phyloP scores from a whole-genome alignment of 305 asterid genomes.

The Rubia tinctorum region DNA sequence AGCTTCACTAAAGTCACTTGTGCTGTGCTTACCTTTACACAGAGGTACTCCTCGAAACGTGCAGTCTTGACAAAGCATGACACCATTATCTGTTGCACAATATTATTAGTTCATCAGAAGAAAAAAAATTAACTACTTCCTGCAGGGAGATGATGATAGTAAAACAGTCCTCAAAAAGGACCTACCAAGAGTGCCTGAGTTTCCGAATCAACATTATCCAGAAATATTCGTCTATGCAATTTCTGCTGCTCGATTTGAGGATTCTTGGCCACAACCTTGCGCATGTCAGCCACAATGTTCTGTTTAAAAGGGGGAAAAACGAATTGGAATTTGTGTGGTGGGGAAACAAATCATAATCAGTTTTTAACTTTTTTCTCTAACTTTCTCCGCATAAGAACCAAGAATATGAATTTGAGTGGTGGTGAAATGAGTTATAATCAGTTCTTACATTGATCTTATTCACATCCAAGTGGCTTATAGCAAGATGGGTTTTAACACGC shows the following conservation, averaged over 20 bases:
- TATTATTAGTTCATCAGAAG: not conserved
- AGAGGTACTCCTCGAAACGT: conserved; percentile 31
- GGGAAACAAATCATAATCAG: not conserved
- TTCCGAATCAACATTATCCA: conserved; percentile 74
- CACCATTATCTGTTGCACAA: conserved; percentile 26
- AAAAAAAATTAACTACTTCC: not conserved
- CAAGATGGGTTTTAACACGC: conserved; percentile 95
- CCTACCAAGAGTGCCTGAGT: conserved; percentile 57
- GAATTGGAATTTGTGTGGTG: not conserved
- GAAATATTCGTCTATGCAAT: conserved; percentile 90
- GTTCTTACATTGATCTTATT: conserved; percentile 74
- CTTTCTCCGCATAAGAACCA: not conserved
- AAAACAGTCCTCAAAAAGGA: not conserved
- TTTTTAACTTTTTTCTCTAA: conserved; percentile 26
- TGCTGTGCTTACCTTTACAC: conserved; percentile 28
- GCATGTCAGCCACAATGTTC: conserved; percentile 99
- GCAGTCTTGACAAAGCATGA: conserved; percentile 39
- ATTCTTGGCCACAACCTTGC: conserved; percentile 95
- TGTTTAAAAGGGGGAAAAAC: conserved; percentile 28
- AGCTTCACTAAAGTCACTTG: not conserved
- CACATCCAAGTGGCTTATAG: conserved; percentile 95
- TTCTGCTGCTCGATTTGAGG: conserved; percentile 97
- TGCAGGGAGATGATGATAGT: not conserved
- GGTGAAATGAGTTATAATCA: not conserved
- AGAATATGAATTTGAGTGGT: not conserved